These are phyloP conservation scores for Chrysoporthe austroafricana DNA, from an alignment of 2,329 filamentous ascomycete genomes.

Conservation along the genomic window DNA sequence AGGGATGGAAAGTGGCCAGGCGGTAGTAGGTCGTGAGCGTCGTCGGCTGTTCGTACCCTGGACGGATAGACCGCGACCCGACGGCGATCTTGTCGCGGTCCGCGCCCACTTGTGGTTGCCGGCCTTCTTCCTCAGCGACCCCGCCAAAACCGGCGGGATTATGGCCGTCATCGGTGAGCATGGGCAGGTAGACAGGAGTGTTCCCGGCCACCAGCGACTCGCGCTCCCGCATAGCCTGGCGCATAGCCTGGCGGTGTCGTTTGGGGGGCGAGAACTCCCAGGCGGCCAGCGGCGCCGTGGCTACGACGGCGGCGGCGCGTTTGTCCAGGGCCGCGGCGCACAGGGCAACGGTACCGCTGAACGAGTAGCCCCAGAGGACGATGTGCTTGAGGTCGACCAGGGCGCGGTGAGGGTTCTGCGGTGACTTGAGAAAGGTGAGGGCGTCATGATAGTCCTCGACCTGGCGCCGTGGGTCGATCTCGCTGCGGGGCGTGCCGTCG, in stretches of 20 bases:
- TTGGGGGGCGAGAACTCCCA: conserved; percentile 21
- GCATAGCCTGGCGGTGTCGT: conserved; percentile 29
- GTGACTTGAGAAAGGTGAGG: conserved; percentile 11
- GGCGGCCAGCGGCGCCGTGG: conserved; percentile 9
- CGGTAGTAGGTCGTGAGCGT: conserved; percentile 2
- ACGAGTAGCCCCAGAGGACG: conserved; percentile 17
- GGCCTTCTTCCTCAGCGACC: not conserved
- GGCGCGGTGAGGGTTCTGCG: not conserved
- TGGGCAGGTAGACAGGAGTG: conserved; percentile 35
- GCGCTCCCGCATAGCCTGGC: conserved; percentile 38
- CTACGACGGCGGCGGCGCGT: conserved; percentile 12
- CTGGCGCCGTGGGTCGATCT: conserved; percentile 38
- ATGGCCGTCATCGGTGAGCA: conserved; percentile 36
- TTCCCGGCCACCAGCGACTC: conserved; percentile 39
- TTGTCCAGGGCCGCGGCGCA: conserved; percentile 20
- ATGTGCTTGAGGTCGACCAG: conserved; percentile 13
- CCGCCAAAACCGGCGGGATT: conserved; percentile 36
- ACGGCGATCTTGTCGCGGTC: conserved; percentile 6
- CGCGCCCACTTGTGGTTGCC: not conserved
- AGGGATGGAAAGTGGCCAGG: not conserved
- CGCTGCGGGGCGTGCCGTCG: conserved; percentile 43
- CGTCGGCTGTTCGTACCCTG: not conserved
- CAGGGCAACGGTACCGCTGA: conserved; percentile 15
- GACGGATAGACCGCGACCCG: not conserved
- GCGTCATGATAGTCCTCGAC: conserved; percentile 19